Conservation (phyloP, 2,329 filamentous ascomycete species). For the Curvularia hawaiiensis region DNA sequence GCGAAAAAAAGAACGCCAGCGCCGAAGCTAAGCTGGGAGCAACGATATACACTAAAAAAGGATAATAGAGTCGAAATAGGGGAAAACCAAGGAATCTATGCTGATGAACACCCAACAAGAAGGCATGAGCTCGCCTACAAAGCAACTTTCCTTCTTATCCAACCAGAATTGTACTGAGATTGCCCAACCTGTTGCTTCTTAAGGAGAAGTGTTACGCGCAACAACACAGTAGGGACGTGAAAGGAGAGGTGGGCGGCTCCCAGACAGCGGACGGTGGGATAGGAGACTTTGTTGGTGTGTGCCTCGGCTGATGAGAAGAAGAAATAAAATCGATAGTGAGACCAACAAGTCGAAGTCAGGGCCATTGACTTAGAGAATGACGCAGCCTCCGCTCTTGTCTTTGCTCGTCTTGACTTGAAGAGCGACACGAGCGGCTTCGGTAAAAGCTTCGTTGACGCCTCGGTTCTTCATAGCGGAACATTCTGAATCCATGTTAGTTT, state of each 20-base stretch:
- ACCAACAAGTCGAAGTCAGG: slow-evolving; percentile 1
- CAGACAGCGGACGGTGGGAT: background rate
- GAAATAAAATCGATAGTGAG: background rate
- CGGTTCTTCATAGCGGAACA: slow-evolving; percentile 98
- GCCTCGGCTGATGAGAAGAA: background rate
- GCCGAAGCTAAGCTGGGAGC: slow-evolving; percentile 13
- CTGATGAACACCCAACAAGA: slow-evolving; percentile 4
- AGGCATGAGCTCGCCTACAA: background rate
- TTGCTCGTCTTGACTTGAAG: slow-evolving; percentile 62
- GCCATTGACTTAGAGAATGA: slow-evolving; percentile 33
- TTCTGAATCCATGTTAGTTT: slow-evolving; percentile 59
- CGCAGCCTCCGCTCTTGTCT: slow-evolving; percentile 52
- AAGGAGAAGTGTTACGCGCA: slow-evolving; percentile 3
- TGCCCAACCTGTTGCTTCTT: slow-evolving; percentile 1
- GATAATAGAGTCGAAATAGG: slow-evolving; percentile 15
- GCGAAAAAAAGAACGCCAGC: slow-evolving; percentile 14
- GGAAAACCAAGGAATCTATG: slow-evolving; percentile 20
- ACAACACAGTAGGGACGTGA: background rate
- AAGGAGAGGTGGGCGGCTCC: background rate
- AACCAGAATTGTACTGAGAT: slow-evolving; percentile 2
- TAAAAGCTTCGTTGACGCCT: slow-evolving; percentile 98
- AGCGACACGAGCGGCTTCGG: slow-evolving; percentile 93
- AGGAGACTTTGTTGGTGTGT: background rate
- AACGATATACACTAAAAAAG: slow-evolving; percentile 30
- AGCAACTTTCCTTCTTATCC: slow-evolving; percentile 4